Evolutionary conservation across 768 basidiomycete species (phyloP), one percentile per base, ranked within the genome.

Genomic region (Hericium rajendrae): DNA sequence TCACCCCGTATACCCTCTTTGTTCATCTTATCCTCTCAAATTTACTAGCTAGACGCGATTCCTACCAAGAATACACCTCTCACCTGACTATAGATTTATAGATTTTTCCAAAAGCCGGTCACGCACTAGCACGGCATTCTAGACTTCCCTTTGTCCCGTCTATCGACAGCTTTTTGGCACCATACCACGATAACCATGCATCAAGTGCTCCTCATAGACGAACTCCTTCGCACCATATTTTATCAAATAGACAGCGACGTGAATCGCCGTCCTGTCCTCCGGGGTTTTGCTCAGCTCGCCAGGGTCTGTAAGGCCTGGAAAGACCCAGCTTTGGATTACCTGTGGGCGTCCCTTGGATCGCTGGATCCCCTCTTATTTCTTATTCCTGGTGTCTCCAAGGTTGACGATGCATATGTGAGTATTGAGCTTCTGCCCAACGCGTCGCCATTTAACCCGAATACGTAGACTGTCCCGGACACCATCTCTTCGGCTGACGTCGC

Each of bases 241-340:
- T 60, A 56, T 46, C 48, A 62, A 37, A 55, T 63, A 55, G 55
- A 63, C 46, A 49, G 20, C 49, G 55, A 59, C 28, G 24, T 46
- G 2, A 56, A 55, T 28, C 57, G 51, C 43, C 28, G 32, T 16
- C 55, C 52, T 28, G 55, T 48, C 15, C 41, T 46, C 54, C 62
- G 48, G 22, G 43, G 55, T 15, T 63, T 63, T 49, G 62, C 54
- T n/a, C 57, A 22, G 22, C 53, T 62, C 46, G 60, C 62, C 37
- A 57, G 51, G 4, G 62, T 63, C 11, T 63, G 62, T 48, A 61
- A 56, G 2, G 62, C 62, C 11, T 63, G 62, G 62, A 63, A 57
- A 46, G 62, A 63, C 20, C 60, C 62, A 6, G 55, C 60, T 39
- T 55, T 63, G 26, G 62, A 63, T 37, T 63, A 59, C 38, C 52